Base-by-base conservation (phyloP, 2,329 filamentous ascomycete species). In the Dactylellina parvicollis region DNA sequence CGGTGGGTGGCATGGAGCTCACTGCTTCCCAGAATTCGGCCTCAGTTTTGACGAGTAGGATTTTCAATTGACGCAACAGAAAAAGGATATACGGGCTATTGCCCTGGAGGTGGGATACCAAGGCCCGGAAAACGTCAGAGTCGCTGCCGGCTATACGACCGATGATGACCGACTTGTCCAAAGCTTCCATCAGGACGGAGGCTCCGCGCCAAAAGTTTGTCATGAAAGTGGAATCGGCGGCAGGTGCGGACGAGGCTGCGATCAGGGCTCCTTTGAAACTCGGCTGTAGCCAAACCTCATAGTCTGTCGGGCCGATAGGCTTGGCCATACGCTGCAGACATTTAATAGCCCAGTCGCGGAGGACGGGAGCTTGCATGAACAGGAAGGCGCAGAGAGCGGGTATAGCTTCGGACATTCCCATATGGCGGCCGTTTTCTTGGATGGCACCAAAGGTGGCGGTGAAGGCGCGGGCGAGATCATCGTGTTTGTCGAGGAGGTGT, bases 11-110 rank as follows among this genome's bases (percentile, higher is more conserved):
- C 67, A 72, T 72, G 2, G 67, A 72, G 44, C 67, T 49, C 8
- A 72, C 76, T 16, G 75, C 75, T 54, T 77, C 77, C 77, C 77
- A 78, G 36, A 78, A 77, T 46, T 77, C 75, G 30, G 71, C 64
- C n/a, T 73, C 75, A 16, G 77, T 66, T 50, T 77, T 76, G 26
- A 54, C 49, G 71, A 78, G 77, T 4, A 78, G 74, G 24, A 67
- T 54, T 22, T 76, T 76, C 26, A 77, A 73, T 30, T 76, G 61
- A 14, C 75, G 74, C 49, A 78, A 61, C 9, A 78, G 64, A 18
- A 75, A 42, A 32, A 74, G 74, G 24, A 77, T 62, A 44, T 75
- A 75, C 20, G 74, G 64, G 28, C 72, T 65, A 28, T 75, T 77
- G 32, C 70, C 70, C 22, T 76, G 75, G n/a, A 77, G 66, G 32